These are phyloP conservation scores for Termitomyces sp. DNA, from an alignment of 768 basidiomycete genomes.

Conservation along the genomic window DNA sequence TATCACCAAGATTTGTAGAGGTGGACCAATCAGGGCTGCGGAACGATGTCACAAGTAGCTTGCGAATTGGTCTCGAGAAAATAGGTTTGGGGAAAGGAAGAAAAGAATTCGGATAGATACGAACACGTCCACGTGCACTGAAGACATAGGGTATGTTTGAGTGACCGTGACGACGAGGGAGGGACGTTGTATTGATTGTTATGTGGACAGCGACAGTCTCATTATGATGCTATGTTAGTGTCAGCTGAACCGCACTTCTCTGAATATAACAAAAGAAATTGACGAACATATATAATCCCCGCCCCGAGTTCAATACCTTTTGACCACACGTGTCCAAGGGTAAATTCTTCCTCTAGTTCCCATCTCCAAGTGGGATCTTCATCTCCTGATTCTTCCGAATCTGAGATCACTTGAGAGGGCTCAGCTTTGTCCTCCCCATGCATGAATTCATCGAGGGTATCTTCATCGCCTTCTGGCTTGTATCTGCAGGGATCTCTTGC, in stretches of 20 bases:
- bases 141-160: constrained; percentile 65
- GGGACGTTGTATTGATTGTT: constrained; percentile 47
- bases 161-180: constrained; percentile 49
- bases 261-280: not conserved
- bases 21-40: not conserved
- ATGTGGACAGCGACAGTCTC: constrained; percentile 54
- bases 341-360: constrained; percentile 67
- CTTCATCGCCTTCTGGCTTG: constrained; percentile 23
- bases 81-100: constrained; percentile 15
- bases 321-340: constrained; percentile 55
- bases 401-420: constrained; percentile 23
- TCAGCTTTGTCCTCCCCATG: constrained; percentile 18
- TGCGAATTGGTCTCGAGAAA: constrained; percentile 15
- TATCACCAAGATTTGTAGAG: not conserved
- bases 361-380: constrained; percentile 54
- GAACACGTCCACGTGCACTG: constrained; percentile 40
- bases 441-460: constrained; percentile 22
- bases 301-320: constrained; percentile 33
- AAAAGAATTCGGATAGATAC: constrained; percentile 22
- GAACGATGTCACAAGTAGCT: constrained; percentile 7
- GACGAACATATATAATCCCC: constrained; percentile 64
- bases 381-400: constrained; percentile 22
- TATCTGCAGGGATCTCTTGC: constrained; percentile 48
- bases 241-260: not conserved
- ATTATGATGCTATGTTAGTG: constrained; percentile 43